A percentile compares a stretch with the other conserved stretches of the same genome.
Conservation (phyloP, 1,284 basidiomycete genomes). For the Mycena sp. region DNA sequence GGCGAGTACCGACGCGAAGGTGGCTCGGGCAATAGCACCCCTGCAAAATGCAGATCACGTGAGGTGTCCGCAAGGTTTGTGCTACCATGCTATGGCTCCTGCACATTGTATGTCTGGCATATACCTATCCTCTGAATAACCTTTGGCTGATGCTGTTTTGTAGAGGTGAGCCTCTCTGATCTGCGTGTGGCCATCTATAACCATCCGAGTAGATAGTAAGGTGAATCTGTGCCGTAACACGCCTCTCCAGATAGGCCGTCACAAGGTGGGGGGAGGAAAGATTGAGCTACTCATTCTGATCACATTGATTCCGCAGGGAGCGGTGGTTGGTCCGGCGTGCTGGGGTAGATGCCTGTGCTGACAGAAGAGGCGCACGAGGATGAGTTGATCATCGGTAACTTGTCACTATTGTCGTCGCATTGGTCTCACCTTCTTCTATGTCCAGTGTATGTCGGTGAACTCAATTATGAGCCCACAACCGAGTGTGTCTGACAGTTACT, state of each 20-base stretch:
- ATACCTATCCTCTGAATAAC: too few species aligned
- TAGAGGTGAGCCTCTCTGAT: too few species aligned
- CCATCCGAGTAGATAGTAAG: too few species aligned
- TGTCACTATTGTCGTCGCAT: constrained; percentile 14
- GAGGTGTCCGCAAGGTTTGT: too few species aligned
- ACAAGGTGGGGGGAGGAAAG: not conserved
- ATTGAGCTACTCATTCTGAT: not conserved
- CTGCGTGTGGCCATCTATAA: too few species aligned
- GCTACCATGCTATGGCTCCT: too few species aligned
- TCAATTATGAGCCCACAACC: constrained; percentile 53
- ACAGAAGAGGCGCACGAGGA: constrained; percentile 45
- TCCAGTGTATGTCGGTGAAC: constrained; percentile 68
- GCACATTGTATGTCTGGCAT: too few species aligned
- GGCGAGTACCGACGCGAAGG: too few species aligned
- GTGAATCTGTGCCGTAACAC: not conserved
- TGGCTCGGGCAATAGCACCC: too few species aligned
- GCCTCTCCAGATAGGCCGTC: not conserved
- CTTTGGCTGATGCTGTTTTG: too few species aligned
- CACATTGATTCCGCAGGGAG: constrained; percentile 38
- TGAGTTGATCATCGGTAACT: constrained; percentile 63
- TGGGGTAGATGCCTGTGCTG: constrained; percentile 66
- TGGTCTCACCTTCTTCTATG: not conserved
- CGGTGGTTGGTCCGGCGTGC: constrained; percentile 51
- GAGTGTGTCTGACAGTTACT: constrained; percentile 14
- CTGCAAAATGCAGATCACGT: too few species aligned